Base-by-base conservation (phyloP, 306 rosid genomes). In the Sophora flavescens region DNA sequence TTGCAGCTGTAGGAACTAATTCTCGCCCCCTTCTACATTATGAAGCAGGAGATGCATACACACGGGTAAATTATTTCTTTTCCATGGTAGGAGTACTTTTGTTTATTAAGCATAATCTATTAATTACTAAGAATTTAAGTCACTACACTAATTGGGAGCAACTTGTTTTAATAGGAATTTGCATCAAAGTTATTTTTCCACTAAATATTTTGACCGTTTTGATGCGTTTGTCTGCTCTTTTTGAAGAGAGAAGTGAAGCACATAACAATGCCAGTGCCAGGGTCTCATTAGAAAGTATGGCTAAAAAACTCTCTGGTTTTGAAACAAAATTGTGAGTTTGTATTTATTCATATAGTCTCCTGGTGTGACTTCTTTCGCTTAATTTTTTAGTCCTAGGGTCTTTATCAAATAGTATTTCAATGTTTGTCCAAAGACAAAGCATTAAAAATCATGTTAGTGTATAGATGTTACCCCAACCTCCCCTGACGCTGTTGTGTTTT, bases 11-110 rank as follows among this genome's bases (percentile, higher is more conserved):
- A 30, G 97, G 99, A 78, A 92, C 98, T 42, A 76, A 83, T 76
- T 89, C 98, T 77, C 98, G 98, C 26, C 99, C 98, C 44, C 99
- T 96, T 75, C 87, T 96, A 83, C 89, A 86, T 83, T 78, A 87
- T 15, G 97, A 86, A 67, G 80, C 93, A 14, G 98, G 91, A 78
- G 96, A 92, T 81, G 86, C 87, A 4, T 96, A 89, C 87, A 74
- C 86, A 22, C 87, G 91, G 87, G 99, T 92, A 78, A 22, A 39
- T 56, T 56, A 61, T 77, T 77, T 85, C 16, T 63, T 17, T 77
- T 68, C 77, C 71, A 54, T 65, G 59, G 48, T 8, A 52, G 18
- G 54, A 16, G 52, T 11, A 44, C 16, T 73, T 68, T 68, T 32
- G 36, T 47, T 57, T 18, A 26, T 22, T 10, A 6, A 51, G 68